Evolutionary conservation across 805 yeast species (phyloP), one percentile per base, ranked within the genome.

Genomic region (Teunomyces stri): DNA sequence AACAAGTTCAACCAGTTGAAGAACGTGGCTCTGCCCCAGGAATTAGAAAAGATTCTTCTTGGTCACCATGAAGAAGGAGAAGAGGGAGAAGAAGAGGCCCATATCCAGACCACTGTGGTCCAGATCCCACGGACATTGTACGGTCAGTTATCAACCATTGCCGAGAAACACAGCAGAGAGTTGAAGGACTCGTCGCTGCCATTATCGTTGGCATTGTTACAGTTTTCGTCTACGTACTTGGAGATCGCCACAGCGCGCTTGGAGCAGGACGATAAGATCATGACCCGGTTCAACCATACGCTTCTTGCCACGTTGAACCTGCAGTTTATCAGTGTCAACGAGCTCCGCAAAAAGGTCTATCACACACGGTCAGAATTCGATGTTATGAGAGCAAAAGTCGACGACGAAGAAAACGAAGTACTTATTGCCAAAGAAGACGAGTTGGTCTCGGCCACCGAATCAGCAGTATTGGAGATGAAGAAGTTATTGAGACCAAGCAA

Each of bases 401-500:
- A 77, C 16, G 86, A 80, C 45, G 72, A 70, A 36, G 74, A 82
- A 53, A 70, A 72, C 50, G 76, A 74, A 52, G 80, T 78, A 46
- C 68, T 80, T 54, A 83, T 81, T 49, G 62, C 69, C 13, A 74
- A 74, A 50, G 96, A 87, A 65, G 96, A 87, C 61, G 92, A 85
- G 51, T 78, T 87, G 53, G 94, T 87, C 30, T 79, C 83, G 54
- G 88, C 89, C 21, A 87, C 90, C 3, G 85, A 86, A 48, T 70
- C 76, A 22, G 94, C 96, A 0, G 94, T 86, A n/a, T 79, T 81
- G 56, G 81, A 82, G 45, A 86, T 87, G 94, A 82, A 85, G 64
- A 80, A 76, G 53, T 71, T 87, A 47, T 80, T 87, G 54, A 80
- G 78, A 51, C 89, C 91, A 20, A 73, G 81, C 9, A 86, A 84